phyloP scores from a whole-genome alignment of 1,284 basidiomycete genomes.

The Gymnopus androsaceus region DNA sequence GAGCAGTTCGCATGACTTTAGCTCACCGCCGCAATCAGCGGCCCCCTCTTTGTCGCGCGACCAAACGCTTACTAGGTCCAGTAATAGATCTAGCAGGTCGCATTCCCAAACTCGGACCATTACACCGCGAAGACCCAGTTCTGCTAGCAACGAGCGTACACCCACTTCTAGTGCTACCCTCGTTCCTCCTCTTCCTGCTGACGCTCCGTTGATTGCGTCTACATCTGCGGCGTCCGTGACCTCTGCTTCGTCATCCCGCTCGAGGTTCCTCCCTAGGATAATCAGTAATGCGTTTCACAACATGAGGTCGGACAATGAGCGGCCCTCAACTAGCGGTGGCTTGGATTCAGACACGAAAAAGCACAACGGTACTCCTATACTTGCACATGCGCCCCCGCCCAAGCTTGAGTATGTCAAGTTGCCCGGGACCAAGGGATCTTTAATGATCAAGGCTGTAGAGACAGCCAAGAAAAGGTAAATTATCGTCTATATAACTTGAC shows the following conservation, averaged over 20 bases:
- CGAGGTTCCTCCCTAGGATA: constrained; percentile 71
- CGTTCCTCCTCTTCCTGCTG: constrained; percentile 12
- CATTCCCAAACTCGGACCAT: constrained; percentile 12
- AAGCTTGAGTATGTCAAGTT: constrained; percentile 89
- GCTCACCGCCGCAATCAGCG: constrained; percentile 4
- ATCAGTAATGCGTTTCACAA: constrained; percentile 63
- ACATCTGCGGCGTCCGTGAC: constrained; percentile 31
- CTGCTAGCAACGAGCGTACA: constrained; percentile 11
- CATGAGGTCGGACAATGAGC: constrained; percentile 57
- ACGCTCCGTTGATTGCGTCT: constrained; percentile 20
- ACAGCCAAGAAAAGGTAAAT: constrained; percentile 81
- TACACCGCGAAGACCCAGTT: constrained; percentile 19
- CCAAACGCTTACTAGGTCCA: constrained; percentile 9
- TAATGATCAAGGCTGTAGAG: constrained; percentile 82
- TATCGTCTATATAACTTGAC: neutral
- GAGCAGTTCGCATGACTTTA: neutral
- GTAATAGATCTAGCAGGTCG: neutral
- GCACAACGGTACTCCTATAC: constrained; percentile 29
- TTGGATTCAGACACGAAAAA: constrained; percentile 39
- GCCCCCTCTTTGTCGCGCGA: constrained; percentile 12
- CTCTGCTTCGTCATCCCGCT: constrained; percentile 42
- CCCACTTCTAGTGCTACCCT: neutral
- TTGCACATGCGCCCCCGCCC: constrained; percentile 65
- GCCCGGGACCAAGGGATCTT: constrained; percentile 83
- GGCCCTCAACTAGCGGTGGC: constrained; percentile 32